Evolutionary conservation across 2,329 filamentous ascomycete genomes (phyloP), one percentile per base, ranked within the genome.

Genomic region (Alternaria gaisen): DNA sequence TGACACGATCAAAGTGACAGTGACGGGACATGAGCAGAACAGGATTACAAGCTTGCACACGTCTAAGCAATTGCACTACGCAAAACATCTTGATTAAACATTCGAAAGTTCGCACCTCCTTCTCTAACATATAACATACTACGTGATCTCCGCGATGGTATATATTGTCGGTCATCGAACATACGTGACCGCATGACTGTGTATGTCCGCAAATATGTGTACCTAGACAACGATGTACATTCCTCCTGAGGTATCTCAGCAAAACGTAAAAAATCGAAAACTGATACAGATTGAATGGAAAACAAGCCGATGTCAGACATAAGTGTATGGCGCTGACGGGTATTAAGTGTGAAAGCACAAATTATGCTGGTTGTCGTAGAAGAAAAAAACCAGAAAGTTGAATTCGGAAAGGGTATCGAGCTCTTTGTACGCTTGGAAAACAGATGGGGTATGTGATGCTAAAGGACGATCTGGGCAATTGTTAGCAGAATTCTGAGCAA

Each of bases 401-500:
- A 46, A 44, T 61, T 56, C 69, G 72, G 59, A 70, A 62, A 54
- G 74, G 74, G 74, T 76, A 75, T 75, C 72, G 68, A 67, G 66
- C 62, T 69, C 61, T 64, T 69, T 66, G 53, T 63, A 67, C 61
- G 66, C 62, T 68, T 59, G 60, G 56, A 66, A 71, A 67, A 56
- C 56, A 65, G 63, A 58, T 32, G 38, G 59, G 69, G 57, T 65
- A 55, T 64, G 41, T 57, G 48, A 51, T 50, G 53, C 53, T 48
- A 57, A 61, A 61, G 44, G 44, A 34, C 26, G 55, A 60, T 59
- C 65, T 68, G 34, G 16, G 1, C 18, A 22, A 20, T 11, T n/a
- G 43, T 64, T 28, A 62, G 54, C 58, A 4, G 14, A 14, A 7
- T 5, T 46, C 30, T 12, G 2, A 12, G 11, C 2, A 32, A 10